Base-by-base conservation (phyloP, 352 stramenopile genomes). In the Phytophthora ohioensis region DNA sequence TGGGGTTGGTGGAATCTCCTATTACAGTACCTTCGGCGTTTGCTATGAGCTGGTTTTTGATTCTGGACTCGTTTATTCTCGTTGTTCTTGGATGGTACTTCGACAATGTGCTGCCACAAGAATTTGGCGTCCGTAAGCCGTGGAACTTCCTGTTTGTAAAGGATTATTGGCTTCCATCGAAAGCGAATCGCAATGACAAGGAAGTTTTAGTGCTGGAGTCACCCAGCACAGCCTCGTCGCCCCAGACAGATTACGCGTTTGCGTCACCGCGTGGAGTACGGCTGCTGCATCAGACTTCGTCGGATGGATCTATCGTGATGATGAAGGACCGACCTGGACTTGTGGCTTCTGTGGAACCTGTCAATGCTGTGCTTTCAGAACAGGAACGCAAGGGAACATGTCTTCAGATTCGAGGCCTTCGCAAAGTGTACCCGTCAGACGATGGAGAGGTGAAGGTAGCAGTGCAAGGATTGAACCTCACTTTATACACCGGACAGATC, bases 401-500 rank as follows among this genome's bases (percentile, higher is more conserved):
- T 51, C 73, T 90, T 10, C 78, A 87, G 62, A 85, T 90, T 62
- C 64, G 51, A 36, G 51, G 55, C 15, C 72, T 90, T 41, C 74
- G 80, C 35, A 90, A 88, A 35, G 76, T 80, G 38, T 98, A 97
- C 57, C 66, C 74, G 39, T 76, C 78, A 30, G 60, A 68, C 17
- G 75, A 82, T n/a, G 90, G 90, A 30, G 77, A 84, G 6, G 47
- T 78, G 15, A 97, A 97, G 30, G 75, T 87, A 5, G 96, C 93
- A 4, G 92, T 98, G 0, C 74, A 97, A 36, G 67, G 78, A 2
- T 63, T 99, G 6, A 82, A 92, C 58, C 69, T 98, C 10, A 96
- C 87, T 17, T 89, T 99, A 54, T 98, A 98, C 62, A 79, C 88
- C n/a, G 89, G 91, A 1, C 93, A 99, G 72, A 98, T 98, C 73